Conservation (phyloP, 2,329 filamentous ascomycete species). For the Trichophyton mentagrophytes region DNA sequence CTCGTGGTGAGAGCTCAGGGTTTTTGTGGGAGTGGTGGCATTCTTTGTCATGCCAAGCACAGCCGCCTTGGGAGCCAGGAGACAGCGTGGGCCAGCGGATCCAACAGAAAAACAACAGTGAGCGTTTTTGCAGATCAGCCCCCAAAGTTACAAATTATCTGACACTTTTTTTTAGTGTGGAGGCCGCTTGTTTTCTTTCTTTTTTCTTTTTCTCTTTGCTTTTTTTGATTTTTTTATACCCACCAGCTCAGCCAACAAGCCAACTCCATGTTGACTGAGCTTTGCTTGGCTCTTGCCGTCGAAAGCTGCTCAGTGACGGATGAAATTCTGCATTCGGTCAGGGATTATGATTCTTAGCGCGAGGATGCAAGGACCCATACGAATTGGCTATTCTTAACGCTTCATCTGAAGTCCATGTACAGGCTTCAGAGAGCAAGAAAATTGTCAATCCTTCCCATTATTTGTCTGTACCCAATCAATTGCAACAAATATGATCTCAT, state of each 20-base stretch:
- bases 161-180: background rate
- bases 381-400: background rate
- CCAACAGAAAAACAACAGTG: background rate
- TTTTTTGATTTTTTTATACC: no score
- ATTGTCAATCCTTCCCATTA: background rate
- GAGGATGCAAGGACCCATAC: background rate
- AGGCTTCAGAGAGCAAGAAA: background rate
- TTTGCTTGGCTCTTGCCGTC: background rate
- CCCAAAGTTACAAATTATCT: background rate
- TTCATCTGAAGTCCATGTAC: background rate
- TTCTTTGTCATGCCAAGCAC: background rate
- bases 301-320: background rate
- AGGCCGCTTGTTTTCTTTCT: background rate
- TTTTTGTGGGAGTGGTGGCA: no score
- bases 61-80: background rate
- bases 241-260: no score
- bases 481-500: background rate
- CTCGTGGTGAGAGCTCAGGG: background rate
- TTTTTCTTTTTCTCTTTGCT: no score
- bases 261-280: background rate
- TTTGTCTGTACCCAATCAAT: background rate
- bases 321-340: background rate
- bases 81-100: background rate
- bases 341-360: background rate
- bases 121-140: background rate